A percentile compares a stretch with the other conserved stretches of the same genome.
Evolutionary conservation across 768 basidiomycete genomes (phyloP).

Genomic region (Lactarius vividus): DNA sequence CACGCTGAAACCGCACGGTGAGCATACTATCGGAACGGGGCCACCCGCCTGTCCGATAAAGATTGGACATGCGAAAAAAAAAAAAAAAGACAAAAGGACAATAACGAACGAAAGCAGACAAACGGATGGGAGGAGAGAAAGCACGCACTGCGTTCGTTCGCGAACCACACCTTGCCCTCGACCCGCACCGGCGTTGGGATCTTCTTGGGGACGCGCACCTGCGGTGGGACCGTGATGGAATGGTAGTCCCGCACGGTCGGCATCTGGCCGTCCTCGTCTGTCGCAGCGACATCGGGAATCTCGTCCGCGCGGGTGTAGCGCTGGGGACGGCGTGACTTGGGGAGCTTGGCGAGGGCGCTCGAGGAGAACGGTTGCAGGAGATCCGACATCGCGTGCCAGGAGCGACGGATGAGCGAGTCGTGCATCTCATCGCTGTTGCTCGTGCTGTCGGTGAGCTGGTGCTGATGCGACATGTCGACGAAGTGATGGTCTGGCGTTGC

Average conservation of each 20-base stretch:
- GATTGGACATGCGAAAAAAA: background rate
- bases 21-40: background rate
- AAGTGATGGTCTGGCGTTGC: background rate
- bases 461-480: constrained; percentile 8
- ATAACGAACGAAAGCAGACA: background rate
- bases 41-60: background rate
- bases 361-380: constrained; percentile 67
- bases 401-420: constrained; percentile 47
- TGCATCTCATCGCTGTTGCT: constrained; percentile 28
- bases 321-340: constrained; percentile 38
- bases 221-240: constrained; percentile 63
- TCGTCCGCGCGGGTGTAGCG: constrained; percentile 69
- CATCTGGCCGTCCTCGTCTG: constrained; percentile 48
- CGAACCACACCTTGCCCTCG: constrained; percentile 97
- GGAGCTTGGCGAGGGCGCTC: constrained; percentile 52
- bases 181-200: constrained; percentile 79
- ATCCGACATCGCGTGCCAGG: constrained; percentile 61
- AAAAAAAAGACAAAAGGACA: background rate
- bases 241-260: constrained; percentile 72
- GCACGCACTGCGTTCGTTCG: constrained; percentile 83
- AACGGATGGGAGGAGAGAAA: constrained; percentile 26
- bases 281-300: constrained; percentile 58
- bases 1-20: constrained; percentile 54
- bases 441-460: constrained; percentile 14
- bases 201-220: constrained; percentile 78